phyloP scores from a whole-genome alignment of 1,139 yeast species.

The Geotrichum klebahnii region DNA sequence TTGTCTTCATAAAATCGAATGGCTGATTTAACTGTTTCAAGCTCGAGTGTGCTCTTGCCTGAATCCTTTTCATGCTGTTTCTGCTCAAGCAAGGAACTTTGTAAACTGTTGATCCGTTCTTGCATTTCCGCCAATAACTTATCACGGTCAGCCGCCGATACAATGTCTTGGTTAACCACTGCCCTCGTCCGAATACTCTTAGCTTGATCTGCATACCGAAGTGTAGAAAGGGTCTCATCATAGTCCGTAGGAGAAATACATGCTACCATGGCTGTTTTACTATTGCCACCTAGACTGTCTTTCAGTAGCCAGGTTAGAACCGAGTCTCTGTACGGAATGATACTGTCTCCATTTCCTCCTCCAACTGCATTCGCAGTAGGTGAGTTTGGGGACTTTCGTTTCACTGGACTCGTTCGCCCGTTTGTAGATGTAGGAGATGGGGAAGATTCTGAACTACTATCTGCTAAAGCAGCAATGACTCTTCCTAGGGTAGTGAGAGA shows the following conservation, averaged over 20 bases:
- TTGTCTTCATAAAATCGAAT: conserved; percentile 46
- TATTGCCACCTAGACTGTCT: conserved; percentile 70
- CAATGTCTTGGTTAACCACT: conserved; percentile 45
- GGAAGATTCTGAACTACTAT: conserved; percentile 28
- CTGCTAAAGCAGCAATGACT: conserved; percentile 60
- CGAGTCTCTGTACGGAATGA: conserved; percentile 72
- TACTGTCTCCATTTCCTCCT: conserved; percentile 32
- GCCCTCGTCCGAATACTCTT: conserved; percentile 65
- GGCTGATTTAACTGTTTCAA: conserved; percentile 38
- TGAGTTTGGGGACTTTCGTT: conserved; percentile 25
- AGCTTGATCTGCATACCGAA: conserved; percentile 72
- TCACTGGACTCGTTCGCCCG: background rate
- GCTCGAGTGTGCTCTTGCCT: conserved; percentile 25
- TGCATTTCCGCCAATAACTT: conserved; percentile 43
- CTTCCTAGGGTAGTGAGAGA: conserved; percentile 73
- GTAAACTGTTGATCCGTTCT: conserved; percentile 41
- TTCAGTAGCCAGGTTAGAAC: conserved; percentile 65
- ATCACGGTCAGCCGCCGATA: conserved; percentile 41
- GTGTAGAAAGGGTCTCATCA: conserved; percentile 69
- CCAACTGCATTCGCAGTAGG: background rate
- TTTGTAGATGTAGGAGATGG: background rate
- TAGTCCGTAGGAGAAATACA: conserved; percentile 71
- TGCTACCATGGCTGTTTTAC: conserved; percentile 71
- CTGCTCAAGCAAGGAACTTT: conserved; percentile 33
- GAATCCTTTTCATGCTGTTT: conserved; percentile 27